These are phyloP conservation scores for Phytophthora meadii DNA, from an alignment of 352 stramenopile genomes.

Conservation along the genomic window DNA sequence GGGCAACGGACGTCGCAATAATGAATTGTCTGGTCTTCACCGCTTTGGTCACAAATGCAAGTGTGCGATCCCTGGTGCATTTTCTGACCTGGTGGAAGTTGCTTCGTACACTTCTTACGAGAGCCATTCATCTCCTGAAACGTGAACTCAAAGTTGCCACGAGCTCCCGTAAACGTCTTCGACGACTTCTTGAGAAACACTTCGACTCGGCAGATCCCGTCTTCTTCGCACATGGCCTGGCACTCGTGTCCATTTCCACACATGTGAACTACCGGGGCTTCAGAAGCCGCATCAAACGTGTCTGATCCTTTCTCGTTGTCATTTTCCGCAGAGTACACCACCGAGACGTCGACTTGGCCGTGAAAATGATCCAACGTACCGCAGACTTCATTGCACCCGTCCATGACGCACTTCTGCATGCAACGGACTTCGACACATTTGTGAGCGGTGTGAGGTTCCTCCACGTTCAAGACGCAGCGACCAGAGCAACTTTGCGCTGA, in stretches of 20 bases:
- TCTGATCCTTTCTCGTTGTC: constrained; percentile 35
- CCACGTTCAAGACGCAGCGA: constrained; percentile 60
- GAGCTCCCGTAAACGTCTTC: constrained; percentile 67
- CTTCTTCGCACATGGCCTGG: constrained; percentile 56
- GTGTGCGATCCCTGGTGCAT: constrained; percentile 56
- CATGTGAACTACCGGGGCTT: constrained; percentile 65
- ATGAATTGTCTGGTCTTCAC: constrained; percentile 44
- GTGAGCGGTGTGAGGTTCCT: constrained; percentile 58
- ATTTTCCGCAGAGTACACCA: constrained; percentile 63
- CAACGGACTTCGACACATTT: constrained; percentile 71
- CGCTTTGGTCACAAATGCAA: constrained; percentile 41
- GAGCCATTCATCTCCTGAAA: constrained; percentile 85
- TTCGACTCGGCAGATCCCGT: constrained; percentile 72
- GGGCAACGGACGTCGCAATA: constrained; percentile 77
- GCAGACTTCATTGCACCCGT: constrained; percentile 64
- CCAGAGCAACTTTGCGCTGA: constrained; percentile 48
- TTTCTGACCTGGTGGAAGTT: constrained; percentile 48
- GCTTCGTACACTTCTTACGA: constrained; percentile 63
- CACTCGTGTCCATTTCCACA: constrained; percentile 65
- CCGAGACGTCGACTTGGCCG: constrained; percentile 48
- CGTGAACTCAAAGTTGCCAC: constrained; percentile 71
- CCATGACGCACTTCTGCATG: constrained; percentile 64
- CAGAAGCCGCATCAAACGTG: constrained; percentile 50
- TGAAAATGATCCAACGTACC: constrained; percentile 72
- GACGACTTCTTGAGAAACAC: constrained; percentile 75